Base-by-base conservation (phyloP, 2,329 filamentous ascomycete genomes). In the Paecilomyces variotii region DNA sequence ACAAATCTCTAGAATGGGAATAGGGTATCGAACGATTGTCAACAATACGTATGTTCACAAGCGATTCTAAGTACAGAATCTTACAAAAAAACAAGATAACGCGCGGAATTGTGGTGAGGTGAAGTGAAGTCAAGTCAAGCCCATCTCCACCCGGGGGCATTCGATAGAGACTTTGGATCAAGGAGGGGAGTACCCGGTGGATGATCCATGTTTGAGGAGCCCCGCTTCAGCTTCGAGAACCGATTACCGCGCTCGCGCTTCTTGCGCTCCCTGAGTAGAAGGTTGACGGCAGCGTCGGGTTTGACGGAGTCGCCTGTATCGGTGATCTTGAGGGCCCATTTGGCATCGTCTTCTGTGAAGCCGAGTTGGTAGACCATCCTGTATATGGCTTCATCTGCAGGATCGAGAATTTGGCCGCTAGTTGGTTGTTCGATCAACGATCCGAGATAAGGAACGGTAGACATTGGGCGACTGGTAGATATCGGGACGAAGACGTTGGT, bases 261-360 rank as follows among this genome's bases (percentile, higher is more conserved):
- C 60, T 66, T 67, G 26, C 68, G 66, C 61, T 77, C 74, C 57
- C 72, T 69, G 19, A 83, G 65, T 61, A 87, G 70, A 58, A 84
- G 65, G 59, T 83, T 79, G 25, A 86, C 79, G 0, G 84, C 84
- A 3, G 79, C 77, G 63, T 84, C 78, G 9, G 83, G 76, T 58
- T 85, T 75, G 61, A 87, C 72, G 0, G 82, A 82, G 62, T 84
- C 81, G 0, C 84, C 84, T 12, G 78, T 79, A 67, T 87, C 84
- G 4, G 84, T 87, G 63, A 80, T 78, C 49, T 79, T 78, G 19
- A 87, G 71, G 19, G 84, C 84, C 64, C 80, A 78, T 59, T 80
- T 79, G 6, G 83, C 84, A 61, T 84, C 77, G 19, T 78, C 76
- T 14, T 79, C 72, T 6, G 76, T 76, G 62, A 87, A 87, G 0